These are phyloP conservation scores for Suillus brevipes DNA, from an alignment of 768 basidiomycete species.

Conservation along the genomic window DNA sequence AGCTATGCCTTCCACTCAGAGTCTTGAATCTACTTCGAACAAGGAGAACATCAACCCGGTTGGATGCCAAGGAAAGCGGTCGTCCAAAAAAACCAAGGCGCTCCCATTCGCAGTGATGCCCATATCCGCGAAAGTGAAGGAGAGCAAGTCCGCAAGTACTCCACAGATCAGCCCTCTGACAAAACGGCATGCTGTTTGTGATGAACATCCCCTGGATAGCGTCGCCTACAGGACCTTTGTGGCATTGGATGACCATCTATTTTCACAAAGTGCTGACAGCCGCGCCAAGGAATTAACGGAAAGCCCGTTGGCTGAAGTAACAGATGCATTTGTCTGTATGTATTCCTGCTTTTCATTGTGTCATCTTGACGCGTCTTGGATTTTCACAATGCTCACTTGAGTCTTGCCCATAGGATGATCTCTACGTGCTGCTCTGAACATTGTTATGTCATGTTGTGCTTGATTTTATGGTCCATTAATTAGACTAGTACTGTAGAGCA, in stretches of 20 bases:
- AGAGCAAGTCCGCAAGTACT: background rate
- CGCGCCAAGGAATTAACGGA: slow-evolving; percentile 15
- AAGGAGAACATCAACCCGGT: background rate
- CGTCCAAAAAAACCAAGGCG: background rate
- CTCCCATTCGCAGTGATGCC: background rate
- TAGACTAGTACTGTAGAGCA: too few species aligned
- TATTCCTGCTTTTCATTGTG: background rate
- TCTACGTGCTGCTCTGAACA: background rate
- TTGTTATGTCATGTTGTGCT: background rate
- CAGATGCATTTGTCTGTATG: slow-evolving; percentile 10
- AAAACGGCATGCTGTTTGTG: background rate
- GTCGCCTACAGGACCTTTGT: background rate
- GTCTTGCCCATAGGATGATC: background rate
- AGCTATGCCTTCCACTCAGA: background rate
- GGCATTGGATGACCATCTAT: background rate
- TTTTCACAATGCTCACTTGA: background rate
- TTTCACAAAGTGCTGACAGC: slow-evolving; percentile 1
- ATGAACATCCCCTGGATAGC: background rate
- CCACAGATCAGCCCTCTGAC: background rate
- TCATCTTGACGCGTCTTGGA: background rate
- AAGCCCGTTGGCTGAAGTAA: slow-evolving; percentile 13
- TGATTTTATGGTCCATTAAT: background rate
- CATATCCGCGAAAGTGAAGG: background rate
- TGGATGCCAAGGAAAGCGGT: background rate
- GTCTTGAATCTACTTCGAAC: background rate